Conservation (phyloP, 1,284 basidiomycete species). For the Trametes hirsuta region DNA sequence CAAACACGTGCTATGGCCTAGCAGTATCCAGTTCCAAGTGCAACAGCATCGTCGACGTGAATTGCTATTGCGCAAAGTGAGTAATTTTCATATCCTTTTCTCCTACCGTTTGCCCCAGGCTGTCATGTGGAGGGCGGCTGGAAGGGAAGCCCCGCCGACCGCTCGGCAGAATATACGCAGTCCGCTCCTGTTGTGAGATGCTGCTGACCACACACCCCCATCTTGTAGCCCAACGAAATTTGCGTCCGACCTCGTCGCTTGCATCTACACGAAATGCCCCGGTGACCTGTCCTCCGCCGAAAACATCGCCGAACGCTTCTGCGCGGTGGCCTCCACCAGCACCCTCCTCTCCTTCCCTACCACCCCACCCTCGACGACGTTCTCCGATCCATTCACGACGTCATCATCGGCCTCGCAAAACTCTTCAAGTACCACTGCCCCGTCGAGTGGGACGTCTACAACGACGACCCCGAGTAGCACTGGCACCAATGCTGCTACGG, state of each 20-base stretch:
- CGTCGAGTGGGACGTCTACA: no score
- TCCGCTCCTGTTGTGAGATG: neutral
- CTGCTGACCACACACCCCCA: neutral
- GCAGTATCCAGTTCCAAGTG: conserved; percentile 32
- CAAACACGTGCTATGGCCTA: conserved; percentile 30
- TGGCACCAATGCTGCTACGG: no score
- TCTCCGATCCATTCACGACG: conserved; percentile 24
- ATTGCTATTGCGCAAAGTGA: conserved; percentile 36
- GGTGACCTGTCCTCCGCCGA: conserved; percentile 32
- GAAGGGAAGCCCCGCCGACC: neutral
- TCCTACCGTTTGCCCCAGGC: neutral
- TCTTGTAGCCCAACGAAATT: conserved; percentile 23
- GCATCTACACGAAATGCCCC: conserved; percentile 30
- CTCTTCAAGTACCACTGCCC: no score
- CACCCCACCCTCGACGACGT: conserved; percentile 22
- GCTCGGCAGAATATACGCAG: neutral
- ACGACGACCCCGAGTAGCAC: no score
- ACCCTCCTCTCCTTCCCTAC: conserved; percentile 36
- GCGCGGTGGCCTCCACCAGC: conserved; percentile 33
- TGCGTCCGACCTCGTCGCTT: conserved; percentile 24
- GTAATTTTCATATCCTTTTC: conserved; percentile 1
- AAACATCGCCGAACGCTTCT: conserved; percentile 35
- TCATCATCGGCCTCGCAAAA: conserved; percentile 14
- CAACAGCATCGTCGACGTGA: conserved; percentile 32
- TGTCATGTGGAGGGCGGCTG: no score